Conservation (phyloP, 345 rosid species). For the Populus simonii region DNA sequence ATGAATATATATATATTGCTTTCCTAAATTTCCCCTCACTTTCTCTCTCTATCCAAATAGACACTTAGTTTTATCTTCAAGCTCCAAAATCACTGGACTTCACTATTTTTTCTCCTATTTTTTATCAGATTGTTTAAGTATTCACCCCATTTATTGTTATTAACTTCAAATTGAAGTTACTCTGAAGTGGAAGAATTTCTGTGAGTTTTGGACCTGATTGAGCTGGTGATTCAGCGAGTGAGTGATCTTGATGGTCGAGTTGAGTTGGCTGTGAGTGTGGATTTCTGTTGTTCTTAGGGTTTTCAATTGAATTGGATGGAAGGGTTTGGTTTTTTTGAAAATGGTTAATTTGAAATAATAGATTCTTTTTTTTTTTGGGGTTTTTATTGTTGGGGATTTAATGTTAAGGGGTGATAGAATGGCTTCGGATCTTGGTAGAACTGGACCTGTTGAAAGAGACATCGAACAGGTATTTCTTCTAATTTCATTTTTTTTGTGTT, state of each 20-base stretch:
- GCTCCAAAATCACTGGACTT: constrained; percentile 2
- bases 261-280: constrained; percentile 12
- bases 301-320: constrained; percentile 33
- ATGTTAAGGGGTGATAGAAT: constrained; percentile 68
- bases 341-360: constrained; percentile 23
- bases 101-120: neutral
- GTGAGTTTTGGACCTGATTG: neutral
- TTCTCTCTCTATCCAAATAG: neutral
- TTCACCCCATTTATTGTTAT: neutral
- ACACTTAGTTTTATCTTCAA: neutral
- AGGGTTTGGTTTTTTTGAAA: constrained; percentile 33
- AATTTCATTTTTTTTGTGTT: neutral
- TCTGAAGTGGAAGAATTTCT: neutral
- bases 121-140: neutral
- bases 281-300: constrained; percentile 27
- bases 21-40: neutral
- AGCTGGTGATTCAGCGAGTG: neutral
- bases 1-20: neutral
- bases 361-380: constrained; percentile 5
- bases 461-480: constrained; percentile 71
- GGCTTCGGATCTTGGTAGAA: constrained; percentile 92
- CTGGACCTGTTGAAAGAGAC: constrained; percentile 82
- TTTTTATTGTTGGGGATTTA: constrained; percentile 1
- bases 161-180: neutral
- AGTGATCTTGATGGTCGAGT: constrained; percentile 27